phyloP scores from a whole-genome alignment of 2,329 filamentous ascomycete species.

The Cryphonectria parasitica region DNA sequence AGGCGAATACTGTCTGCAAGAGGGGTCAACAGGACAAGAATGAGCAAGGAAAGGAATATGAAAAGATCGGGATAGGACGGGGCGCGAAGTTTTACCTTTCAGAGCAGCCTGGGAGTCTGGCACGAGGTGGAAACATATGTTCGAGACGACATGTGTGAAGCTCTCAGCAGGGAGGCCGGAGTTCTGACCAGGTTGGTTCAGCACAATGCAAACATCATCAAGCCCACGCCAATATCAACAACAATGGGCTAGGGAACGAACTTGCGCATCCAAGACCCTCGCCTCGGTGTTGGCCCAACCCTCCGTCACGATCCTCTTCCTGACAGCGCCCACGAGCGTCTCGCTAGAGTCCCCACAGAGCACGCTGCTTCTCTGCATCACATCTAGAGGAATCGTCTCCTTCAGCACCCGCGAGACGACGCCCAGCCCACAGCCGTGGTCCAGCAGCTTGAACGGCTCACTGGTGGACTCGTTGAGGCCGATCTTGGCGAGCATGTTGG shows the following conservation, averaged over 20 bases:
- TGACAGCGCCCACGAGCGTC: constrained; percentile 46
- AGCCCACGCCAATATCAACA: neutral
- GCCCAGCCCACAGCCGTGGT: constrained; percentile 58
- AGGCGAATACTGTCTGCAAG: constrained; percentile 42
- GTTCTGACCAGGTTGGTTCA: constrained; percentile 29
- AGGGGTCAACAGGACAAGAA: neutral
- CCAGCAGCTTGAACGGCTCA: constrained; percentile 48
- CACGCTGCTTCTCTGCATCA: constrained; percentile 49
- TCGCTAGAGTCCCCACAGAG: constrained; percentile 54
- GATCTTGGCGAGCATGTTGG: constrained; percentile 38
- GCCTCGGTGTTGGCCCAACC: constrained; percentile 52
- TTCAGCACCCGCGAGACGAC: constrained; percentile 52
- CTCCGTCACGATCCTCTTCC: constrained; percentile 43
- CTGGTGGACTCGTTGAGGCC: constrained; percentile 34
- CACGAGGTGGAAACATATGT: constrained; percentile 36
- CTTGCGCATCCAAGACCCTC: constrained; percentile 51
- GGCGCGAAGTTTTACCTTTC: constrained; percentile 30
- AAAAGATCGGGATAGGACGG: neutral
- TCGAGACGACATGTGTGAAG: constrained; percentile 36
- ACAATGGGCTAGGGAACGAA: constrained; percentile 33
- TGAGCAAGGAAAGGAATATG: neutral
- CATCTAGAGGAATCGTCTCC: constrained; percentile 40
- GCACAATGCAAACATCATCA: neutral
- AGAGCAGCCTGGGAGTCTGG: constrained; percentile 36
- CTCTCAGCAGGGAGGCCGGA: constrained; percentile 30